These are phyloP conservation scores for Rubroboletus pulcherrimus DNA, from an alignment of 768 basidiomycete species.

Conservation along the genomic window DNA sequence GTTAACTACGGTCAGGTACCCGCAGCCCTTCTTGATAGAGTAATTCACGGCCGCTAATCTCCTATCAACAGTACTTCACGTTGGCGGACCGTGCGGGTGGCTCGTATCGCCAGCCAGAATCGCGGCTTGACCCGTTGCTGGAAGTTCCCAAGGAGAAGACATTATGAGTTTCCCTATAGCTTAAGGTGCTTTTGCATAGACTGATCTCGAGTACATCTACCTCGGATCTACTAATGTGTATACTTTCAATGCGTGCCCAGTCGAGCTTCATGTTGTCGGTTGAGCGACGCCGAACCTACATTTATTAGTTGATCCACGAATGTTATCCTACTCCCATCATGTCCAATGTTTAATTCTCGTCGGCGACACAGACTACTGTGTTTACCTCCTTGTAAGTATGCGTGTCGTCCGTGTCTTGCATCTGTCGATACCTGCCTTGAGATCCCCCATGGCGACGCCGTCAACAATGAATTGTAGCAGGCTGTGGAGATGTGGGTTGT, in stretches of 20 bases:
- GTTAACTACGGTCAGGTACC: slow-evolving; percentile 90
- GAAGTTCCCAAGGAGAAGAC: slow-evolving; percentile 42
- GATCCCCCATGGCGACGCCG: background rate
- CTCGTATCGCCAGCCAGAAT: slow-evolving; percentile 87
- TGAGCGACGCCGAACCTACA: background rate
- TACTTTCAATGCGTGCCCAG: background rate
- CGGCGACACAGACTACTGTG: background rate
- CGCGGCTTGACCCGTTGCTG: slow-evolving; percentile 79
- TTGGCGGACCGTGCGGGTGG: slow-evolving; percentile 83
- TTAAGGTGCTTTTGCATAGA: background rate
- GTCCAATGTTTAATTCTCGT: background rate
- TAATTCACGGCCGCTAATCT: slow-evolving; percentile 11
- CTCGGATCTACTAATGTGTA: slow-evolving; percentile 17
- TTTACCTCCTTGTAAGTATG: background rate
- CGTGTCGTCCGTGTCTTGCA: background rate
- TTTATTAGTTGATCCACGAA: background rate
- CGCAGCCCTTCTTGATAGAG: slow-evolving; percentile 26
- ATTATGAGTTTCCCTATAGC: background rate
- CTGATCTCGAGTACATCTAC: slow-evolving; percentile 16
- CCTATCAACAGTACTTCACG: slow-evolving; percentile 80
- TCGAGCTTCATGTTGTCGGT: background rate
- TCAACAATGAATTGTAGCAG: background rate
- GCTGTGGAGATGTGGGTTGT: background rate
- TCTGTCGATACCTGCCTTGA: too few relatives aligned
- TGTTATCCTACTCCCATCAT: background rate